Percentiles rank a stretch among this genome's conserved stretches.
Conservation (phyloP, 2,329 filamentous ascomycete species). For the Ophiocordyceps unilateralis region DNA sequence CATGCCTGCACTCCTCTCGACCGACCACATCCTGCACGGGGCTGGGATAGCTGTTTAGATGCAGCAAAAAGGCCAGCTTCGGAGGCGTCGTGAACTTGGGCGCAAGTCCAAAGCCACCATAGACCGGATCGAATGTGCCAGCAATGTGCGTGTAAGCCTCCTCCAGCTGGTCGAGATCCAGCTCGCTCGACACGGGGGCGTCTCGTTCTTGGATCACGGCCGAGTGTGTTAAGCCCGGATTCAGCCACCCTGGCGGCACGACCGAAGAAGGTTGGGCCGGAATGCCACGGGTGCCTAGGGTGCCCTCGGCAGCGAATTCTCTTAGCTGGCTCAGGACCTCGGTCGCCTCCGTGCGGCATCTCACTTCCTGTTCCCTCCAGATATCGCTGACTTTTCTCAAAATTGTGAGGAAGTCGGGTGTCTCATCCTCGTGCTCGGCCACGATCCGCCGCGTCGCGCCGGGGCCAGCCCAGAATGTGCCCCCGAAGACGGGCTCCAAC, state of each 20-base stretch:
- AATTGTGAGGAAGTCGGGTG: conserved; percentile 69
- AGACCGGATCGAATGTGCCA: conserved; percentile 58
- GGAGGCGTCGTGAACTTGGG: conserved; percentile 85
- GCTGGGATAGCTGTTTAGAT: conserved; percentile 51
- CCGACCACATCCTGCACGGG: conserved; percentile 81
- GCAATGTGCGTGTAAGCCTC: conserved; percentile 73
- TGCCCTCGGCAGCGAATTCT: conserved; percentile 81
- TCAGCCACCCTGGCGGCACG: background rate
- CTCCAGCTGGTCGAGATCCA: conserved; percentile 83
- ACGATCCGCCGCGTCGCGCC: conserved; percentile 27
- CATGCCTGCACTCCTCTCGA: conserved; percentile 53
- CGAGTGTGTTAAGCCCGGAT: background rate
- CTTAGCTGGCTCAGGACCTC: conserved; percentile 67
- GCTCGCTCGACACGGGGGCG: conserved; percentile 38
- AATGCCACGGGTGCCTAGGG: conserved; percentile 31
- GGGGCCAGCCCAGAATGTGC: conserved; percentile 87
- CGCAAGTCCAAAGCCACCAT: conserved; percentile 64
- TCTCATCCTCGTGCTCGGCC: conserved; percentile 31
- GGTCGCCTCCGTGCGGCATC: conserved; percentile 67
- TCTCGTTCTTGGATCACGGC: conserved; percentile 6
- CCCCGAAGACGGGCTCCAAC: conserved; percentile 85
- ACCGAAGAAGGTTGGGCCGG: conserved; percentile 11
- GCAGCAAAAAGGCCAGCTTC: conserved; percentile 68
- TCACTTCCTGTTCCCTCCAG: conserved; percentile 72
- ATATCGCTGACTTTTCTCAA: conserved; percentile 56